These are phyloP conservation scores for Dothideomycetidae sp. DNA, from an alignment of 2,329 filamentous ascomycete species.

Conservation along the genomic window DNA sequence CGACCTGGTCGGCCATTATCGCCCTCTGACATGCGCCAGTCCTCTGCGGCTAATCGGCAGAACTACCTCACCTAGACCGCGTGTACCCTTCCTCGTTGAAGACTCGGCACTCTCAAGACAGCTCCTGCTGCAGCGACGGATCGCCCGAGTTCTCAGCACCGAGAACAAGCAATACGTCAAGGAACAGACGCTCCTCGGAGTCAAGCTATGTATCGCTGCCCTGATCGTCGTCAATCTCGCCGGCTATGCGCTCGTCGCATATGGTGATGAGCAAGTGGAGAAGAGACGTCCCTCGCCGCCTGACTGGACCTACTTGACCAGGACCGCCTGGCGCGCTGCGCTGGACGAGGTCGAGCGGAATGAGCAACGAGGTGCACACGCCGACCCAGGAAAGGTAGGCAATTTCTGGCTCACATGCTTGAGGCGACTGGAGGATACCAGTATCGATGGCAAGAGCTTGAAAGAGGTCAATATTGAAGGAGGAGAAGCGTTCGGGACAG, in stretches of 20 bases:
- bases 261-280: conserved; percentile 64
- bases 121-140: conserved; percentile 23
- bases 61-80: conserved; percentile 38
- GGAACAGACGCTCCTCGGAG: conserved; percentile 53
- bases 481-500: conserved; percentile 15
- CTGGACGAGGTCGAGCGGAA: conserved; percentile 32
- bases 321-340: conserved; percentile 53
- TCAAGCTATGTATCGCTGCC: conserved; percentile 52
- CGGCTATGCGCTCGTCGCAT: conserved; percentile 46
- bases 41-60: conserved; percentile 38
- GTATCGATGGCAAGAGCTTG: conserved; percentile 53
- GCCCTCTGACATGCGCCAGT: conserved; percentile 45
- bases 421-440: conserved; percentile 52
- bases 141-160: conserved; percentile 64
- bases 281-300: conserved; percentile 63
- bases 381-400: conserved; percentile 58
- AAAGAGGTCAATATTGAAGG: conserved; percentile 23
- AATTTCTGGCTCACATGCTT: conserved; percentile 47
- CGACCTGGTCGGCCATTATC: too few species aligned
- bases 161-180: conserved; percentile 57
- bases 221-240: conserved; percentile 50
- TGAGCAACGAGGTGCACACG: conserved; percentile 39
- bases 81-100: conserved; percentile 51
- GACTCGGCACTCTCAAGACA: conserved; percentile 27
- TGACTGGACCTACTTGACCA: conserved; percentile 63